Conservation (phyloP, 2,329 filamentous ascomycete genomes). For the Aspergillus clavatus region DNA sequence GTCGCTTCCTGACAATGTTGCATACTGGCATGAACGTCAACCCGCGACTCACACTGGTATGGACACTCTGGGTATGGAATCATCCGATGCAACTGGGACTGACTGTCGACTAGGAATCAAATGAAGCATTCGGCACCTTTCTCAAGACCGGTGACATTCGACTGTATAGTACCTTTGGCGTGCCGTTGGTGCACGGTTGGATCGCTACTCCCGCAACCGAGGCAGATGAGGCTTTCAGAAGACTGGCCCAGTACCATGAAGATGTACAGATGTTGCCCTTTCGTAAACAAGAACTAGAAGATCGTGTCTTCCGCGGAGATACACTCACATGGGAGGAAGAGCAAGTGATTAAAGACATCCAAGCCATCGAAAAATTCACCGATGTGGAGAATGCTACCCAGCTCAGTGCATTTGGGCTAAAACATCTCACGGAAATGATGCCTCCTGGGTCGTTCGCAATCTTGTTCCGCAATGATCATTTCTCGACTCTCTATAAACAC, state of each 20-base stretch:
- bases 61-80: background rate
- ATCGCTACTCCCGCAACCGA: slow-evolving; percentile 63
- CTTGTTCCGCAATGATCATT: slow-evolving; percentile 94
- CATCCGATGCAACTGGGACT: slow-evolving; percentile 36
- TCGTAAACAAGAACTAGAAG: slow-evolving; percentile 79
- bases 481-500: slow-evolving; percentile 88
- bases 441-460: slow-evolving; percentile 78
- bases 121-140: slow-evolving; percentile 63
- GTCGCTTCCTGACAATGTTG: slow-evolving; percentile 78
- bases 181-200: slow-evolving; percentile 93
- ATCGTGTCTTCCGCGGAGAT: slow-evolving; percentile 62
- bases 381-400: slow-evolving; percentile 71
- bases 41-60: slow-evolving; percentile 68
- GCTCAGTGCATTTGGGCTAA: slow-evolving; percentile 74
- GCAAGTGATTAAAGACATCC: slow-evolving; percentile 73
- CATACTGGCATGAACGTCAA: slow-evolving; percentile 99
- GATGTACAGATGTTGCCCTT: slow-evolving; percentile 88
- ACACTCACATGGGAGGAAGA: slow-evolving; percentile 67
- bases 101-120: slow-evolving; percentile 24
- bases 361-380: slow-evolving; percentile 80
- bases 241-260: slow-evolving; percentile 80
- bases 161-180: slow-evolving; percentile 83
- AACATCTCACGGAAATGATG: slow-evolving; percentile 66
- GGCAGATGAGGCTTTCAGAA: slow-evolving; percentile 64
- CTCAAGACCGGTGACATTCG: slow-evolving; percentile 82